Percentiles rank a stretch among this genome's conserved stretches.
phyloP scores from a whole-genome alignment of 306 rosid species.

The Gynostemma pentaphyllum region DNA sequence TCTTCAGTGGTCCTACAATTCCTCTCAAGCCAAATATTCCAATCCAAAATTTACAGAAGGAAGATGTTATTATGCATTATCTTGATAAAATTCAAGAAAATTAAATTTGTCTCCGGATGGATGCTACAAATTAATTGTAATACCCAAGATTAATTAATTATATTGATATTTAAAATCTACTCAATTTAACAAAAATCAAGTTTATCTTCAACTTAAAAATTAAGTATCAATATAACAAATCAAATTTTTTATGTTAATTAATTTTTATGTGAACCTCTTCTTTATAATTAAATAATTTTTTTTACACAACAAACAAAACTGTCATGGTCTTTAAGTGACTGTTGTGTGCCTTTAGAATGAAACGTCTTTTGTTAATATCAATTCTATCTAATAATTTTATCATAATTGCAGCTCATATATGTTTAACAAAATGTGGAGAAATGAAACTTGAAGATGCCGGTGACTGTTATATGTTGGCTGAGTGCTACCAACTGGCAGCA shows the following conservation, averaged over 20 bases:
- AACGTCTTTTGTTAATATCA: neutral
- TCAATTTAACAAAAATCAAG: no score
- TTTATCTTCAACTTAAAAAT: no score
- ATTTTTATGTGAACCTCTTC: neutral
- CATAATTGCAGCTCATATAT: slow-evolving; percentile 34
- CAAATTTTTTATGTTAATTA: no score
- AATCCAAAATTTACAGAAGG: neutral
- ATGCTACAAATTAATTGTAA: neutral
- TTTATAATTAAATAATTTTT: neutral
- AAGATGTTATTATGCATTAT: neutral
- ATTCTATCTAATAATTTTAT: slow-evolving; percentile 5
- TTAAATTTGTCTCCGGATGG: neutral
- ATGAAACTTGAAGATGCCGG: slow-evolving; percentile 50
- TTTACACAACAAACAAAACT: no score
- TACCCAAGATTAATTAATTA: no score
- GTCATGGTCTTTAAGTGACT: neutral
- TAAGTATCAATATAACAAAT: no score
- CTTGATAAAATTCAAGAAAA: neutral
- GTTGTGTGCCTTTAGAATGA: neutral
- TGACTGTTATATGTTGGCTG: slow-evolving; percentile 52
- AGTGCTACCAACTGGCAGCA: slow-evolving; percentile 41
- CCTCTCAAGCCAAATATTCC: no score
- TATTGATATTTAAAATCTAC: no score
- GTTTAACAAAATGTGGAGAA: slow-evolving; percentile 46
- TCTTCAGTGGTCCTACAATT: no score